A percentile compares a stretch with the other conserved stretches of the same genome.
Evolutionary conservation across 305 asterid genomes (phyloP).

Genomic region (Fraxinus floribunda): DNA sequence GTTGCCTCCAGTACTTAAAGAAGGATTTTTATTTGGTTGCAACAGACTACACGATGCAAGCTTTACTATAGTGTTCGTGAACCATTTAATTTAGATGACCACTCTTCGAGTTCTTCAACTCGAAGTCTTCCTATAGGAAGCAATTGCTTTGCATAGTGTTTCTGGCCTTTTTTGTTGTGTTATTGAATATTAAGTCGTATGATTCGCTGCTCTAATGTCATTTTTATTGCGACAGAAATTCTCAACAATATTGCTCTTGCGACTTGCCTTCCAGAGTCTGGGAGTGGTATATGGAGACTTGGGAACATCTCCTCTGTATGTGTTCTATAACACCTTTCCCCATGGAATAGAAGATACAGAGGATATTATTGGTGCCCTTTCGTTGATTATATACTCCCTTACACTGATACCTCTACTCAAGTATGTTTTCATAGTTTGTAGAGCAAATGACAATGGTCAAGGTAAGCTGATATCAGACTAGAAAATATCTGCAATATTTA

Average conservation of each 20-base stretch:
- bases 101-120: slow-evolving; percentile 4
- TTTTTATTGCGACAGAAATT: slow-evolving; percentile 56
- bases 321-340: slow-evolving; percentile 91
- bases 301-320: slow-evolving; percentile 96
- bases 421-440: slow-evolving; percentile 89
- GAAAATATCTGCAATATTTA: neutral
- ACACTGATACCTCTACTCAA: slow-evolving; percentile 92
- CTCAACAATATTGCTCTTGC: slow-evolving; percentile 68
- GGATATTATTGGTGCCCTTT: slow-evolving; percentile 90
- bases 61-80: neutral
- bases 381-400: slow-evolving; percentile 89
- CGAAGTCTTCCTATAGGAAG: neutral
- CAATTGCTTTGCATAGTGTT: neutral
- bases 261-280: slow-evolving; percentile 97
- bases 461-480: slow-evolving; percentile 42
- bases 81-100: neutral
- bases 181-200: neutral
- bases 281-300: slow-evolving; percentile 98
- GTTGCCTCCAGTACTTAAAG: neutral
- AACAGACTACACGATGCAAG: slow-evolving; percentile 9
- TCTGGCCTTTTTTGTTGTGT: neutral
- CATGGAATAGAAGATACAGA: slow-evolving; percentile 69
- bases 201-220: slow-evolving; percentile 12
- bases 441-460: slow-evolving; percentile 97
- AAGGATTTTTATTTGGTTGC: neutral